Base-by-base conservation (phyloP, 768 basidiomycete species). In the Paxillus involutus region DNA sequence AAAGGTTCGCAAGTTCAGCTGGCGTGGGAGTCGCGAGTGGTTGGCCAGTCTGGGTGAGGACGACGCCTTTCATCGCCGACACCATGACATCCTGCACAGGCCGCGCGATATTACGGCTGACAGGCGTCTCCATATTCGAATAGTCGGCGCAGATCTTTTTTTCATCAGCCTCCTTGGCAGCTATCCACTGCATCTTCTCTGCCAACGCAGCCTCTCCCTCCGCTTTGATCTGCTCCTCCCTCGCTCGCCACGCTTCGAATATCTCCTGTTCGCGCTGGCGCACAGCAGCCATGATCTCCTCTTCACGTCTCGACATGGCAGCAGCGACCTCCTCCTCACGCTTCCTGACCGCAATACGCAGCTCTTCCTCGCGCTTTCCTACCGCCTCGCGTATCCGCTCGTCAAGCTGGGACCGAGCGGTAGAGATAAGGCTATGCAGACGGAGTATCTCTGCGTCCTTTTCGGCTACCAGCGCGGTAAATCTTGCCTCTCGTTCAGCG, bases 1-100 rank as follows among this genome's bases (percentile, higher is more conserved):
- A 88, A 2, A 91, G 75, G 35, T 80, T 83, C 3, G 79, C 79
- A 0, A 91, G 75, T 62, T 88, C 86, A 0, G 77, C 73, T 0
- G 86, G 87, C 2, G 80, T 76, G 1, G 91, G 91, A 12, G 91
- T 94, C 3, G 81, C 76, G 7, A 93, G 74, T 2, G 78, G 74
- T 64, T 91, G 84, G 8, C 91, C 91, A 0, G 91, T 91, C 8
- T 85, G 75, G 0, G 91, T 91, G 36, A 92, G 75, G 30, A 94
- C 77, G 37, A 94, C 88, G 3, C 91, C 85, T 64, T 86, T 86
- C 85, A 87, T 87, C 1, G 85, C 85, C 4, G 81, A 83, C 24
- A 60, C 64, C n/a, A 61, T 53, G 21, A 59, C 66, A 11, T 75
- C 75, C 29, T 65, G 57, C 24, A 14, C 4, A 1, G 48, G 59